Percentiles rank a stretch among this genome's conserved stretches.
Evolutionary conservation across 1,139 yeast species (phyloP).

Genomic region (Keqinozyma sinolaborantium): DNA sequence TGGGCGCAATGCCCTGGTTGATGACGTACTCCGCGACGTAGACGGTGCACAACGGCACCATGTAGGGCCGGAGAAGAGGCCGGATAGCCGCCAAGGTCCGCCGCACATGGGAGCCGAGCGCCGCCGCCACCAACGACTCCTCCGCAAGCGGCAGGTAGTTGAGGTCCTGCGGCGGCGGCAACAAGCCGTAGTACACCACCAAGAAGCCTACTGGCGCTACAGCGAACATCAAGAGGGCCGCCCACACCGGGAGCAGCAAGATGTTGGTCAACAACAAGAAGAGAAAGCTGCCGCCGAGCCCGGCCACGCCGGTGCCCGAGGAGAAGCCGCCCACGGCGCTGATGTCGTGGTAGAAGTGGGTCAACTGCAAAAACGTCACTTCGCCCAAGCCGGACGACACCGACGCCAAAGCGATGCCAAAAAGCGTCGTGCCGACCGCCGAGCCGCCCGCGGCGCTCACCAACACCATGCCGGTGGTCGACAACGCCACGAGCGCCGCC

Average conservation of each 20-base stretch:
- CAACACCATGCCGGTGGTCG: conserved; percentile 73
- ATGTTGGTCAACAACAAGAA: conserved; percentile 40
- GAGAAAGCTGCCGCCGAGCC: conserved; percentile 68
- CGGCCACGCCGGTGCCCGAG: conserved; percentile 95
- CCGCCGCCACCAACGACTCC: background rate
- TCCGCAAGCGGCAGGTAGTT: background rate
- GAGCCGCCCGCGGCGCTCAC: conserved; percentile 45
- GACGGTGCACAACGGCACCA: conserved; percentile 80
- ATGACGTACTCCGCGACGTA: conserved; percentile 85
- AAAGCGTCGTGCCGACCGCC: conserved; percentile 35
- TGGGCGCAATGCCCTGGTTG: conserved; percentile 90
- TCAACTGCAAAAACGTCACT: conserved; percentile 77
- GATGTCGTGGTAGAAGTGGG: conserved; percentile 59
- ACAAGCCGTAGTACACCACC: conserved; percentile 20
- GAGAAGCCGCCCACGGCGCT: conserved; percentile 80
- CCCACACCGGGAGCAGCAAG: conserved; percentile 26
- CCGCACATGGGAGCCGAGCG: conserved; percentile 15
- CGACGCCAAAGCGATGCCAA: conserved; percentile 82
- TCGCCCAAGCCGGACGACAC: conserved; percentile 89
- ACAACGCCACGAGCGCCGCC: conserved; percentile 50
- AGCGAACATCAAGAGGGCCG: conserved; percentile 29
- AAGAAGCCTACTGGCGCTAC: conserved; percentile 36
- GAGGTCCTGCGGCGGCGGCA: conserved; percentile 20
- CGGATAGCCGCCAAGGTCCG: conserved; percentile 40
- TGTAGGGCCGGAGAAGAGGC: conserved; percentile 62